A percentile compares a stretch with the other conserved stretches of the same genome.
These are phyloP conservation scores for Zalaria sp. DNA, from an alignment of 2,329 filamentous ascomycete species.

Conservation along the genomic window DNA sequence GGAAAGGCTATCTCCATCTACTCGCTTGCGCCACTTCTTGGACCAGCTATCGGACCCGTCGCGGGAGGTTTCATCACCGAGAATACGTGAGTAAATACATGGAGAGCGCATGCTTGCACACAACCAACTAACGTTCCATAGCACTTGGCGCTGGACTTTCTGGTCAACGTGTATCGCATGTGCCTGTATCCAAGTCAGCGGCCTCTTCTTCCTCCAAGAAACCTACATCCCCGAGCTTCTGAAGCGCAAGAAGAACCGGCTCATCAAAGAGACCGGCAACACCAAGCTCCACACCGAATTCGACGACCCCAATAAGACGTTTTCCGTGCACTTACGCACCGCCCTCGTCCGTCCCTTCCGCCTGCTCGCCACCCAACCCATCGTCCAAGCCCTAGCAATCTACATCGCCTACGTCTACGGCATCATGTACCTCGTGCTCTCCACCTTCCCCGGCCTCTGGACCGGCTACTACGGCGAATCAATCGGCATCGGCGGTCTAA, in stretches of 20 bases:
- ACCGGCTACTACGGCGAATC: slow-evolving; percentile 13
- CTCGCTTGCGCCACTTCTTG: slow-evolving; percentile 13
- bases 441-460: slow-evolving; percentile 20
- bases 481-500: slow-evolving; percentile 19
- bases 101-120: too few species aligned
- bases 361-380: slow-evolving; percentile 21
- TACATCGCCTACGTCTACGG: slow-evolving; percentile 26
- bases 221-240: slow-evolving; percentile 54
- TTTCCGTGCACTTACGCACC: slow-evolving; percentile 16
- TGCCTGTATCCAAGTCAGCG: slow-evolving; percentile 45
- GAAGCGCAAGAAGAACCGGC: slow-evolving; percentile 39
- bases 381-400: slow-evolving; percentile 20
- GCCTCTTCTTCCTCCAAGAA: slow-evolving; percentile 49
- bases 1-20: slow-evolving; percentile 18
- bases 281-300: slow-evolving; percentile 40
- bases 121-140: too few species aligned
- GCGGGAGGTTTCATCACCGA: slow-evolving; percentile 22
- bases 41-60: slow-evolving; percentile 11
- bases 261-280: slow-evolving; percentile 48
- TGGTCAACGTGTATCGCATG: slow-evolving; percentile 51
- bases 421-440: slow-evolving; percentile 23
- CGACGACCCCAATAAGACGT: slow-evolving; percentile 19
- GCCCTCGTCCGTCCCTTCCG: slow-evolving; percentile 21
- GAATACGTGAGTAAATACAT: background rate
- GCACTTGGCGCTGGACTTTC: slow-evolving; percentile 59